phyloP scores from a whole-genome alignment of 2,329 filamentous ascomycete species.

The Grosmannia clavigera region DNA sequence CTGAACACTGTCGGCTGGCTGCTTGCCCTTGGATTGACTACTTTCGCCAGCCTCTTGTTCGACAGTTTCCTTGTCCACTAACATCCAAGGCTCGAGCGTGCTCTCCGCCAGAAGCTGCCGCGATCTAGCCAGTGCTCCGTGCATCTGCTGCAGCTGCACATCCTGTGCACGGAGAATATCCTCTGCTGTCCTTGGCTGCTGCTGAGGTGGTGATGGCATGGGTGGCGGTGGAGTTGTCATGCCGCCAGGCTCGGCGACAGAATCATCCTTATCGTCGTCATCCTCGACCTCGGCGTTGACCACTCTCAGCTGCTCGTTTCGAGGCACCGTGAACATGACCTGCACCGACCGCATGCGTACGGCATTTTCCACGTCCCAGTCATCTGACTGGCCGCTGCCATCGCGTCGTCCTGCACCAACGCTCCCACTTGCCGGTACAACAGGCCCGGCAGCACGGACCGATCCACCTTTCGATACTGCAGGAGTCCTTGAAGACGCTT shows the following conservation, averaged over 20 bases:
- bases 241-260: neutral
- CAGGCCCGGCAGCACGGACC: conserved; percentile 11
- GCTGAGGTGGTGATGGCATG: conserved; percentile 1
- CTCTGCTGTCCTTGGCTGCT: neutral
- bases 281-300: conserved; percentile 60
- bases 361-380: conserved; percentile 68
- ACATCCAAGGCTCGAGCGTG: conserved; percentile 6
- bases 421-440: conserved; percentile 30
- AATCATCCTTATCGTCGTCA: conserved; percentile 11
- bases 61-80: neutral
- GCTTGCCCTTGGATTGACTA: too few species aligned
- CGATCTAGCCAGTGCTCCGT: conserved; percentile 7
- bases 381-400: conserved; percentile 25
- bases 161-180: neutral
- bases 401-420: conserved; percentile 9
- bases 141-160: conserved; percentile 6
- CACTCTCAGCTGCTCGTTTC: conserved; percentile 69
- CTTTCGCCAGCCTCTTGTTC: neutral
- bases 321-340: conserved; percentile 89
- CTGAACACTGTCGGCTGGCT: neutral
- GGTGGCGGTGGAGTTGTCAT: conserved; percentile 3
- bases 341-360: conserved; percentile 61
- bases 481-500: neutral
- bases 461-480: neutral
- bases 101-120: conserved; percentile 2